phyloP scores from a whole-genome alignment of 176 grass and related monocot genomes.

The Puccinellia tenuiflora region DNA sequence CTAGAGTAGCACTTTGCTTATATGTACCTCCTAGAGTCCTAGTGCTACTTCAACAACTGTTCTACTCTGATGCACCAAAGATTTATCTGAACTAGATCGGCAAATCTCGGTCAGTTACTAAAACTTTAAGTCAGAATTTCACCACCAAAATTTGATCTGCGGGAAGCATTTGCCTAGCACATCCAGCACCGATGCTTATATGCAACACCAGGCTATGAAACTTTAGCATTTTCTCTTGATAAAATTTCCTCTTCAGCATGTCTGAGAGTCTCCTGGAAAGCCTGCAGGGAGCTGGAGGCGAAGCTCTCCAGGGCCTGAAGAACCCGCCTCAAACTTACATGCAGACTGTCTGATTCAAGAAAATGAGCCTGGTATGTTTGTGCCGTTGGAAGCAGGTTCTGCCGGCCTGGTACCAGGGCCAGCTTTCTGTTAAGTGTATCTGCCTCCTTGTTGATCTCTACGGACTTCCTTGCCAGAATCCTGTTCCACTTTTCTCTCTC shows the following conservation, averaged over 20 bases:
- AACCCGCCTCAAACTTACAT: constrained; percentile 45
- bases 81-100: background rate
- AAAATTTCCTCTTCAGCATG: constrained; percentile 46
- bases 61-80: constrained; percentile 21
- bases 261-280: constrained; percentile 45
- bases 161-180: background rate
- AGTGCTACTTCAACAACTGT: background rate
- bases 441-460: constrained; percentile 73
- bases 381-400: constrained; percentile 27
- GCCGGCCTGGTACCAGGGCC: constrained; percentile 52
- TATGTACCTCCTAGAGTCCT: constrained; percentile 1
- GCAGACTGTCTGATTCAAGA: constrained; percentile 39
- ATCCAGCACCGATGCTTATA: background rate
- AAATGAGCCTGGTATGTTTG: constrained; percentile 25
- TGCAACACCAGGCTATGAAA: constrained; percentile 29
- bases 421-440: constrained; percentile 75
- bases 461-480: constrained; percentile 55
- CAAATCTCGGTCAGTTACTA: background rate
- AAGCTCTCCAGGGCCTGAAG: constrained; percentile 60
- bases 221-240: constrained; percentile 39
- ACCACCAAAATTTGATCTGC: background rate
- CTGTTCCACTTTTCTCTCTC: constrained; percentile 69
- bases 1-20: background rate
- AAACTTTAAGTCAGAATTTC: constrained; percentile 25
- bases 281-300: constrained; percentile 35